phyloP scores from a whole-genome alignment of 2,329 filamentous ascomycete genomes.

The Cadophora sp. region DNA sequence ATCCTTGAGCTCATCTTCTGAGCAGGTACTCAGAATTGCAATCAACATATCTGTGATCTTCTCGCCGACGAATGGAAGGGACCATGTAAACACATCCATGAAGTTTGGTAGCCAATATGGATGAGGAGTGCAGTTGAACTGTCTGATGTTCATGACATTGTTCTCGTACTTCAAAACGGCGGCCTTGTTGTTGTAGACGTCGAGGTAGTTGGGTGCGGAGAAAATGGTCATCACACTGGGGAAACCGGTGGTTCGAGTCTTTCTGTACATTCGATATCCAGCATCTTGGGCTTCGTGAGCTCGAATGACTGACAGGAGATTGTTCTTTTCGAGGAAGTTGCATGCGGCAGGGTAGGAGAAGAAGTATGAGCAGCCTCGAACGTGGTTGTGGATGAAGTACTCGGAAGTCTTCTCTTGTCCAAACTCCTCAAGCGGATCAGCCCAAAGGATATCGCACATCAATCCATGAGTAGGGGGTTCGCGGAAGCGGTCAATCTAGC shows the following conservation, averaged over 20 bases:
- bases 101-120: slow-evolving; percentile 99
- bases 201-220: slow-evolving; percentile 97
- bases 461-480: slow-evolving; percentile 96
- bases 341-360: slow-evolving; percentile 98
- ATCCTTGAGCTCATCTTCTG: slow-evolving; percentile 96
- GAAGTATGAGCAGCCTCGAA: slow-evolving; percentile 98
- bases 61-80: slow-evolving; percentile 95
- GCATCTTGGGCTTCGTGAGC: slow-evolving; percentile 99
- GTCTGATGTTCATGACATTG: slow-evolving; percentile 99
- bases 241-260: slow-evolving; percentile 97
- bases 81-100: slow-evolving; percentile 99
- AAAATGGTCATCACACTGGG: slow-evolving; percentile 99
- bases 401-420: slow-evolving; percentile 98
- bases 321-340: slow-evolving; percentile 98
- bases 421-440: slow-evolving; percentile 96
- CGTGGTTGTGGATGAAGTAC: slow-evolving; percentile 97
- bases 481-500: slow-evolving; percentile 92
- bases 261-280: slow-evolving; percentile 98
- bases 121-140: slow-evolving; percentile 99
- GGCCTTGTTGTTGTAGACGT: slow-evolving; percentile 99
- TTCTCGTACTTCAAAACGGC: slow-evolving; percentile 99
- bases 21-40: slow-evolving; percentile 96
- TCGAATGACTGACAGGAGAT: slow-evolving; percentile 93
- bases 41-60: slow-evolving; percentile 99
- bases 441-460: slow-evolving; percentile 99